Percentiles rank a stretch among this genome's conserved stretches.
phyloP scores from a whole-genome alignment of 305 asterid genomes.

The Ilex paraguariensis region DNA sequence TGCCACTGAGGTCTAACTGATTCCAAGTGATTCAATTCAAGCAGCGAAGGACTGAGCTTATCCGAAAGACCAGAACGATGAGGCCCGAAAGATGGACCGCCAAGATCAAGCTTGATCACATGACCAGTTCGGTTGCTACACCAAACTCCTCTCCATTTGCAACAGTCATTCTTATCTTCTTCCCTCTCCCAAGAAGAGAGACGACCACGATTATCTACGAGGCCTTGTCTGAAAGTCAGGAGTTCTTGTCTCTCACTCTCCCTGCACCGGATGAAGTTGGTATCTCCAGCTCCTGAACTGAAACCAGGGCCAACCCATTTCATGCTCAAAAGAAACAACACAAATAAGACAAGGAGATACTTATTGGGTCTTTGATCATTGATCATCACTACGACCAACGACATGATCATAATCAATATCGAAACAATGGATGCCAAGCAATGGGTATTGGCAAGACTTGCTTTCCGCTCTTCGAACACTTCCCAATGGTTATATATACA shows the following conservation, averaged over 20 bases:
- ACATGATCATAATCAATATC: no score
- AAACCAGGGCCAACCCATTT: no score
- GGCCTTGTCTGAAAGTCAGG: background rate
- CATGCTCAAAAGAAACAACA: no score
- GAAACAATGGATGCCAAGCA: no score
- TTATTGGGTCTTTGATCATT: no score
- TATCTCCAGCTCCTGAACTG: background rate
- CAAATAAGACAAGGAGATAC: no score
- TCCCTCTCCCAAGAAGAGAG: conserved; percentile 1
- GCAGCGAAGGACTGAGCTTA: background rate
- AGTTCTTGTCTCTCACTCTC: background rate
- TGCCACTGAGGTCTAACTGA: background rate
- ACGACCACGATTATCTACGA: background rate
- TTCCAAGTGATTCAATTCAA: conserved; percentile 1
- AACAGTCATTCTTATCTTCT: conserved; percentile 1
- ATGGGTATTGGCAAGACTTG: no score
- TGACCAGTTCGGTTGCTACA: conserved; percentile 5
- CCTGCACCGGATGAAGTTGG: background rate
- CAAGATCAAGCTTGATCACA: background rate
- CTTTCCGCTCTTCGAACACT: no score
- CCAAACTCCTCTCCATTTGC: conserved; percentile 4
- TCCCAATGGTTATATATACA: no score
- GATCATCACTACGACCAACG: no score
- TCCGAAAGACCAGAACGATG: background rate
- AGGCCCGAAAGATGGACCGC: background rate